Conservation (phyloP, 2,329 filamentous ascomycete genomes). For the Dactylellina haptotyla region DNA sequence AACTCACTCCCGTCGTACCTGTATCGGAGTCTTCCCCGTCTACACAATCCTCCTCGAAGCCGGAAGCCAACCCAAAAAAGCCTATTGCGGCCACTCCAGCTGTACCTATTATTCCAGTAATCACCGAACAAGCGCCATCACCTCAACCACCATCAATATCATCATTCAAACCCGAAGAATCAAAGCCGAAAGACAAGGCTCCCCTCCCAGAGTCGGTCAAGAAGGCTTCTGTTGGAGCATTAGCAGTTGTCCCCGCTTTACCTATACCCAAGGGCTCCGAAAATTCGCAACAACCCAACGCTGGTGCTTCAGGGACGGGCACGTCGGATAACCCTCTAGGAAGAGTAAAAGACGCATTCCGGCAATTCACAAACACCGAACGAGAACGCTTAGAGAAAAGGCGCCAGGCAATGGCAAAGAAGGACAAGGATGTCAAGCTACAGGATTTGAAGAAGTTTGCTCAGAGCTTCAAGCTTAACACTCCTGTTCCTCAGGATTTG, state of each 20-base stretch:
- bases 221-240: constrained; percentile 31
- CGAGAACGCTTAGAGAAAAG: constrained; percentile 69
- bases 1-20: constrained; percentile 3
- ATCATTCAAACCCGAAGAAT: constrained; percentile 49
- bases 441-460: constrained; percentile 97
- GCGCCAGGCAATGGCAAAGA: constrained; percentile 63
- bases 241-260: constrained; percentile 39
- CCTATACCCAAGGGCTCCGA: constrained; percentile 50
- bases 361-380: constrained; percentile 70
- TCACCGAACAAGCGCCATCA: constrained; percentile 49
- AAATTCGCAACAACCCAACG: constrained; percentile 20
- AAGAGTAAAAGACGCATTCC: constrained; percentile 71
- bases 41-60: constrained; percentile 32
- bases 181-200: constrained; percentile 61
- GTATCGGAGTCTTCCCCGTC: constrained; percentile 34
- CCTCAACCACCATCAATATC: constrained; percentile 50
- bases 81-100: constrained; percentile 50
- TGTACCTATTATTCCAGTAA: constrained; percentile 47
- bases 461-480: constrained; percentile 90
- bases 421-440: constrained; percentile 89
- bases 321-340: constrained; percentile 49
- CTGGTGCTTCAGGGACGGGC: constrained; percentile 3
- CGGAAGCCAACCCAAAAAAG: constrained; percentile 63
- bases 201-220: constrained; percentile 58
- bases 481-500: constrained; percentile 88